Evolutionary conservation across 768 basidiomycete genomes (phyloP).

Genomic region (Kwoniella bestiolae): DNA sequence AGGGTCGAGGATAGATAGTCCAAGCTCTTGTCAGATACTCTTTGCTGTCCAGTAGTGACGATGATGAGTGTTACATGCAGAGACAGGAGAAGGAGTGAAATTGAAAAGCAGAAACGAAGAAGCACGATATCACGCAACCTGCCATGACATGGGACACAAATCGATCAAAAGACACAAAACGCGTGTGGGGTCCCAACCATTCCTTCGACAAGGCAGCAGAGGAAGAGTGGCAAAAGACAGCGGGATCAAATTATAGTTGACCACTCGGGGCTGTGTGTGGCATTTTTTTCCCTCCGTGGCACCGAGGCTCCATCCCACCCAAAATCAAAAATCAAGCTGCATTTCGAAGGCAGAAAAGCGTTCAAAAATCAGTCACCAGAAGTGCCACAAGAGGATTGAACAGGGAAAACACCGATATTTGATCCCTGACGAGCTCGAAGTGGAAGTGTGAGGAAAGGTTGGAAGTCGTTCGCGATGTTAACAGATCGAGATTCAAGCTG

Average conservation of each 20-base stretch:
- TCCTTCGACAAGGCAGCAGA: too few species aligned
- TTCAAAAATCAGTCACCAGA: not conserved
- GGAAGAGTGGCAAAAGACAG: too few species aligned
- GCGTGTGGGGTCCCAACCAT: not conserved
- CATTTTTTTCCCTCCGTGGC: not conserved
- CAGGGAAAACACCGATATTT: slow-evolving; percentile 1
- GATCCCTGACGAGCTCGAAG: not conserved
- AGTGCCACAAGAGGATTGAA: not conserved
- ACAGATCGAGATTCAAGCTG: slow-evolving; percentile 1
- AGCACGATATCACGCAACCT: not conserved
- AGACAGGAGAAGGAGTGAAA: not conserved
- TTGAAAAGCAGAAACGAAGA: not conserved
- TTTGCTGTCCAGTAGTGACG: not conserved
- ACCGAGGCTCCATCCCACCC: not conserved
- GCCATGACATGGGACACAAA: not conserved
- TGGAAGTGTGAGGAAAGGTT: too few species aligned
- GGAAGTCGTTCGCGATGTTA: slow-evolving; percentile 4
- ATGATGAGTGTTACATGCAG: not conserved
- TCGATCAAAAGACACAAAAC: not conserved
- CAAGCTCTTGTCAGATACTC: too few species aligned
- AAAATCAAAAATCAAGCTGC: not conserved
- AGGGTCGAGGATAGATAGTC: not conserved
- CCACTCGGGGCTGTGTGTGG: not conserved
- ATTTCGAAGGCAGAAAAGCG: not conserved
- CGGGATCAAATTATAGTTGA: not conserved